Conservation (phyloP, 139 green algal genomes). For the Volvox africanus region DNA sequence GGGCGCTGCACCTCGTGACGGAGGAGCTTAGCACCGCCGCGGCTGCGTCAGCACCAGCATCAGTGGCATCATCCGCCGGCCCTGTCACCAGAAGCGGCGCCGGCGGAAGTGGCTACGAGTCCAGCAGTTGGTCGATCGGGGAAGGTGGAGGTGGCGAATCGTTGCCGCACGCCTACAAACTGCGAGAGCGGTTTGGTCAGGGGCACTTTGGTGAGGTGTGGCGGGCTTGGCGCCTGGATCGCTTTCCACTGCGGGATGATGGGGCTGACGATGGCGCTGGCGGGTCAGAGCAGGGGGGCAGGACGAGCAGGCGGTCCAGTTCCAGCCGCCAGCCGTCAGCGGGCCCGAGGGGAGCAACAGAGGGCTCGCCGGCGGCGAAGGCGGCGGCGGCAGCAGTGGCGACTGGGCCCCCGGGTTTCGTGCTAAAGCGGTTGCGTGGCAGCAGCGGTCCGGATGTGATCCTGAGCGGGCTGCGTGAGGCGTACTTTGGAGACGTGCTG, state of each 20-base stretch:
- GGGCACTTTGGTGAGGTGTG: constrained; percentile 83
- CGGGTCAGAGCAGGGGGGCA: not conserved
- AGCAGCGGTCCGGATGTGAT: constrained; percentile 52
- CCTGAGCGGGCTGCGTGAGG: constrained; percentile 74
- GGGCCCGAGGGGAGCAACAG: not conserved
- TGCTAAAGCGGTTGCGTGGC: constrained; percentile 77
- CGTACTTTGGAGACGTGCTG: constrained; percentile 81
- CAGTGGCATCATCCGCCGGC: constrained; percentile 5
- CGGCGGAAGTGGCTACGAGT: not conserved
- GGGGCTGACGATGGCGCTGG: not conserved
- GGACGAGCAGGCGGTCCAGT: not conserved
- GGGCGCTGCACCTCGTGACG: constrained; percentile 1
- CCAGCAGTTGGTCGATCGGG: not conserved
- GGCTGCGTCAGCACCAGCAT: constrained; percentile 3
- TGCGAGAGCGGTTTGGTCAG: constrained; percentile 59
- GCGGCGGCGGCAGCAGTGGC: not conserved
- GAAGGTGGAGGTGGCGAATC: constrained; percentile 37
- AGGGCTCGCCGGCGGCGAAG: not conserved
- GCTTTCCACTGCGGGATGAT: not conserved
- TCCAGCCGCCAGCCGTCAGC: not conserved
- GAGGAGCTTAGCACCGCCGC: not conserved
- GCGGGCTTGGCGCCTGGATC: constrained; percentile 53
- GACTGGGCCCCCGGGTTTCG: constrained; percentile 46
- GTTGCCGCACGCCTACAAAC: constrained; percentile 44
- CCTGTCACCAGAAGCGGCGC: constrained; percentile 21